These are phyloP conservation scores for Termitomyces sp. DNA, from an alignment of 768 basidiomycete genomes.

Conservation along the genomic window DNA sequence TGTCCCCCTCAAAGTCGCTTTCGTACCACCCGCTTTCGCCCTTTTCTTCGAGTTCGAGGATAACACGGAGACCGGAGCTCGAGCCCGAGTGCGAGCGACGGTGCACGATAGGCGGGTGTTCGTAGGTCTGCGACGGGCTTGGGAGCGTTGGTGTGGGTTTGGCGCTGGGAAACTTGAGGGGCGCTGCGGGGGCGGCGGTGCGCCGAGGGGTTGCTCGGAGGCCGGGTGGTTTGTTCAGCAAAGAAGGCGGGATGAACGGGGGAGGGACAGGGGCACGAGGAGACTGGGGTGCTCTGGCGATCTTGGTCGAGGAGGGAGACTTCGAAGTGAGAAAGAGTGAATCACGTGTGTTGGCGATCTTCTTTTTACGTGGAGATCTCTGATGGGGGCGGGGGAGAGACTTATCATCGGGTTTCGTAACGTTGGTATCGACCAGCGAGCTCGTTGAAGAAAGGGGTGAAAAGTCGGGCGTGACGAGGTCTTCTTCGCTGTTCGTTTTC, in stretches of 20 bases:
- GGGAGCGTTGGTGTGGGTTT: background rate
- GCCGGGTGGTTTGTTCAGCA: background rate
- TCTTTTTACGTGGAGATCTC: constrained; percentile 1
- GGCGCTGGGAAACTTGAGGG: background rate
- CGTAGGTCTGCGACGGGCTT: background rate
- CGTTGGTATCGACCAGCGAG: background rate
- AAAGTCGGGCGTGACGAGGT: background rate
- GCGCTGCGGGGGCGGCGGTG: background rate
- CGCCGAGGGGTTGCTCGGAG: background rate
- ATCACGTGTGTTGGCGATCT: constrained; percentile 10
- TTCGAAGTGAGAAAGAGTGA: constrained; percentile 4
- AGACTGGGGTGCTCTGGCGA: background rate
- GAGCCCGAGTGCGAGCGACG: constrained; percentile 4
- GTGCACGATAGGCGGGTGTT: constrained; percentile 5
- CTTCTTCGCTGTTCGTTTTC: constrained; percentile 1
- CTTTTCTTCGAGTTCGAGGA: constrained; percentile 4
- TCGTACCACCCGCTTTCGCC: constrained; percentile 5
- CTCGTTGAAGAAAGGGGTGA: background rate
- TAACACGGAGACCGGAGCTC: background rate
- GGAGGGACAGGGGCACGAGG: constrained; percentile 5
- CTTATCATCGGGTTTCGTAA: background rate
- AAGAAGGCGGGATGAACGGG: background rate
- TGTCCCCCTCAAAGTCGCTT: constrained; percentile 1
- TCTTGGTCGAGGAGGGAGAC: background rate
- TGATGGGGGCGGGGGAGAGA: background rate